Percentiles rank a stretch among this genome's conserved stretches.
These are phyloP conservation scores for Pseudocercospora pini-densiflorae DNA, from an alignment of 2,329 filamentous ascomycete species.

Conservation along the genomic window DNA sequence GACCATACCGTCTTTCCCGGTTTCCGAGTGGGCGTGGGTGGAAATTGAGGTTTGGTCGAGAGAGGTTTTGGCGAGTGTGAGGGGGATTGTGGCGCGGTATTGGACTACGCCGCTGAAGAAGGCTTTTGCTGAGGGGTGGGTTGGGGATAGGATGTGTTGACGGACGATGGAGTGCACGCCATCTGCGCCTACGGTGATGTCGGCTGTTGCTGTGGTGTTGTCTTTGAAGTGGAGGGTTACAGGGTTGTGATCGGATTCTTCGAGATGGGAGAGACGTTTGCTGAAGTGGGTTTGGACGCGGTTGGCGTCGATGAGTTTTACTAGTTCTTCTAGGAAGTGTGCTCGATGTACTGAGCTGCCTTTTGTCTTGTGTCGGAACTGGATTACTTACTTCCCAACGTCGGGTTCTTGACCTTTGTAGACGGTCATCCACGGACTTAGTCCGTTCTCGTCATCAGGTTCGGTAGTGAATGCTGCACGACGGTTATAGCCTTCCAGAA, in stretches of 20 bases:
- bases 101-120: slow-evolving; percentile 62
- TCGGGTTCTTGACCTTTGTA: slow-evolving; percentile 12
- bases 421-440: slow-evolving; percentile 3
- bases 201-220: slow-evolving; percentile 50
- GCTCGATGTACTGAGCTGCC: slow-evolving; percentile 39
- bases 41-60: slow-evolving; percentile 45
- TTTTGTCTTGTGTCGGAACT: slow-evolving; percentile 6
- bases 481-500: slow-evolving; percentile 31
- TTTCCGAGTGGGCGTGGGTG: slow-evolving; percentile 49
- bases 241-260: slow-evolving; percentile 31
- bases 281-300: slow-evolving; percentile 36
- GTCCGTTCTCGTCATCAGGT: slow-evolving; percentile 7
- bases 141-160: slow-evolving; percentile 41
- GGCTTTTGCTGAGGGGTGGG: slow-evolving; percentile 50
- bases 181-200: slow-evolving; percentile 30
- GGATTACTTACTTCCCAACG: not conserved
- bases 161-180: slow-evolving; percentile 60
- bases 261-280: slow-evolving; percentile 34
- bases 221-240: slow-evolving; percentile 42
- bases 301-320: slow-evolving; percentile 45
- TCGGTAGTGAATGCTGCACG: slow-evolving; percentile 1
- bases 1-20: slow-evolving; percentile 23
- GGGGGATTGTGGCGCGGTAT: slow-evolving; percentile 65
- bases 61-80: slow-evolving; percentile 42
- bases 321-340: slow-evolving; percentile 46